phyloP scores from a whole-genome alignment of 2,329 filamentous ascomycete species.

The Cryphonectria radicalis region DNA sequence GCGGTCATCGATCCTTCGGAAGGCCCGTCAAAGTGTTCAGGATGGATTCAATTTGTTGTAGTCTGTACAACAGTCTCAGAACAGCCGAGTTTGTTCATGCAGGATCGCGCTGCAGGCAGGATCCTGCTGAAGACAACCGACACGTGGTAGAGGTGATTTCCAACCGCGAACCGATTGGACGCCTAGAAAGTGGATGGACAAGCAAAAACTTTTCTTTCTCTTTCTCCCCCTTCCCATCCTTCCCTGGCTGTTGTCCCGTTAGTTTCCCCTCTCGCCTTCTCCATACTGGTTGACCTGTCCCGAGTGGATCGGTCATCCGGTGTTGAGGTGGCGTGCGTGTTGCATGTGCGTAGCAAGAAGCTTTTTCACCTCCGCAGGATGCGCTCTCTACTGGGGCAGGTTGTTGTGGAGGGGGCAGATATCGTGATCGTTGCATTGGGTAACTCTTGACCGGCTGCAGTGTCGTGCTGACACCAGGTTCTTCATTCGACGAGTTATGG shows the following conservation, averaged over 20 bases:
- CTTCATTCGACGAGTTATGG: conserved; percentile 21
- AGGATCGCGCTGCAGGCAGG: conserved; percentile 4
- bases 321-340: conserved; percentile 1
- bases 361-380: background rate
- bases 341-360: background rate
- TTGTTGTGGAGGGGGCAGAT: conserved; percentile 37
- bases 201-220: background rate
- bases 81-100: background rate
- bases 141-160: conserved; percentile 4
- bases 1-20: background rate
- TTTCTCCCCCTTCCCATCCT: background rate
- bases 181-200: conserved; percentile 15
- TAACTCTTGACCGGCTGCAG: conserved; percentile 29
- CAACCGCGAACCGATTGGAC: conserved; percentile 8
- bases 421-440: conserved; percentile 44
- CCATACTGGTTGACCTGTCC: background rate
- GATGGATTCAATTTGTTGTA: background rate
- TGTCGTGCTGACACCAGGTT: conserved; percentile 25
- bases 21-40: background rate
- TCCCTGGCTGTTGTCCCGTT: background rate
- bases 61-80: background rate
- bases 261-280: background rate
- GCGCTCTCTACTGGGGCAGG: background rate
- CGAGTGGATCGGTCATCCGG: background rate
- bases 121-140: conserved; percentile 13